Base-by-base conservation (phyloP, 2,329 filamentous ascomycete genomes). In the Lecanicillium sp. region DNA sequence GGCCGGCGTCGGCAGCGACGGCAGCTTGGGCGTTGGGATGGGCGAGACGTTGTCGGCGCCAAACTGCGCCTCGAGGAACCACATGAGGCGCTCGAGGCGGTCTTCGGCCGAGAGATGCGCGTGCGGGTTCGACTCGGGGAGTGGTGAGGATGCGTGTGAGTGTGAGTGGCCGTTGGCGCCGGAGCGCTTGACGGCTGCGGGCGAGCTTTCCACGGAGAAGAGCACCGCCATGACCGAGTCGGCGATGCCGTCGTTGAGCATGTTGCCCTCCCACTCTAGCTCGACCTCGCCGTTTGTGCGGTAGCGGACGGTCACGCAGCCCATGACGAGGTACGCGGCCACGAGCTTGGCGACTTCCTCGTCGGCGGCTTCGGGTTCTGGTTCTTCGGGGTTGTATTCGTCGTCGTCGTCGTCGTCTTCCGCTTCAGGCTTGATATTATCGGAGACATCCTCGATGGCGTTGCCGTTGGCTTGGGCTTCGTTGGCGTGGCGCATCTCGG, bases 51-150 rank as follows among this genome's bases (percentile, higher is more conserved):
- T 82, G 46, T 92, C 82, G 22, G 78, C 71, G 45, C 92, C 92
- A 56, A 98, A 98, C 59, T 98, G 92, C 3, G 89, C 86, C 68
- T 98, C 92, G 12, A 98, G 81, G 68, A 98, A 95, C 79, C 95
- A 86, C 64, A 94, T 84, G 15, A 98, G 78, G 25, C 90, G 81
- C 46, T 83, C 77, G 29, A 97, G 79, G 29, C 87, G 83, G 50
- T 94, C 87, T 32, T 82, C 71, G 1, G 88, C 72, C 9, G 74
- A 74, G 30, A 87, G 63, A 32, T 83, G 74, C 11, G 81, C 75
- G 59, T 94, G 87, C 0, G 81, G 83, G 55, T 95, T 59, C 41
- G 47, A 49, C 12, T 49, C 39, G 5, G 50, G 43, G 15, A 55
- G 46, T 10, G 50, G 35, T 5, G 44, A 59, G 44, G 80, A 75